Evolutionary conservation across 2,329 filamentous ascomycete species (phyloP), one percentile per base, ranked within the genome.

Genomic region (Fusarium decemcellulare): DNA sequence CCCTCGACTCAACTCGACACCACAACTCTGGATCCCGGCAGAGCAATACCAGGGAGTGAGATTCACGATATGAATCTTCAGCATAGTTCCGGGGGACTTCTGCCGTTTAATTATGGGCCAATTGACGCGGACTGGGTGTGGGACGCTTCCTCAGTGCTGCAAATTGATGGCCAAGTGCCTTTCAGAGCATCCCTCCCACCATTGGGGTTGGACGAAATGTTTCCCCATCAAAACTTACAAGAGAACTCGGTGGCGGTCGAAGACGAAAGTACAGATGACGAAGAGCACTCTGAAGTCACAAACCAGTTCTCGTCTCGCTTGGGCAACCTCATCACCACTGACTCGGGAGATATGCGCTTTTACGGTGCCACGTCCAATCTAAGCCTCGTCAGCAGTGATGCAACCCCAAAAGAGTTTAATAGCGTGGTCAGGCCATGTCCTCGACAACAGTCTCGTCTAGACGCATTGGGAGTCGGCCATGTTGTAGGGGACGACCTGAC

Each of bases 331-430:
- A 29, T 46, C 42, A 36, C 27, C 32, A 30, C 36, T 18, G 43
- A 27, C 16, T n/a, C 14, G 27, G 43, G 54, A 16, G 43, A 58
- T n/a, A 29, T 27, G n/a, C 32, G 54, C 12, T 50, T 39, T 32
- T 58, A 58, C 43, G 54, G 54, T 9, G 42, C 54, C 46, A 58
- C 54, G 9, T 58, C 54, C 16, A 58, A 58, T 16, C 37, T 58
- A 12, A 36, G 37, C 30, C 44, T 58, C 7, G 43, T 58, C 32
- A 27, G 27, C n/a, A 16, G 42, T 14, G 54, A 47, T 14, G 23
- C 23, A 23, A 23, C 23, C 4, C 23, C 23, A 23, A 23, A 23
- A 23, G 23, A 23, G 23, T 32, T 27, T 16, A 47, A 27, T 15
- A 47, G 44, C 8, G n/a, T 16, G 15, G 5, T 23, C 23, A 23